phyloP scores from a whole-genome alignment of 805 yeast genomes.

The Candida insectorum region DNA sequence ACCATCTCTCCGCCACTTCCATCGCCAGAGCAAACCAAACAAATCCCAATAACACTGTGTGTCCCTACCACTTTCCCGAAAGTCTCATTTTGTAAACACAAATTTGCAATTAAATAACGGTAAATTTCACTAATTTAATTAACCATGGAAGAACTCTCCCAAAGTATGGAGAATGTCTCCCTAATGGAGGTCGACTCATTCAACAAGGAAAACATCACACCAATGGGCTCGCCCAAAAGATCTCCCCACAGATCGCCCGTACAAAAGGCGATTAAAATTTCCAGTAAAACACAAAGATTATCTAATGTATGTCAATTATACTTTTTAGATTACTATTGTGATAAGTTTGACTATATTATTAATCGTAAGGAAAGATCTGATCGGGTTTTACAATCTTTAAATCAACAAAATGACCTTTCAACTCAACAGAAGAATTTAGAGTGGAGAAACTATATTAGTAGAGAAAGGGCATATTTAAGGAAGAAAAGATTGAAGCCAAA shows the following conservation, averaged over 20 bases:
- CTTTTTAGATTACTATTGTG: slow-evolving; percentile 93
- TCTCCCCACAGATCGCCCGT: slow-evolving; percentile 2
- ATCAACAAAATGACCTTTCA: slow-evolving; percentile 45
- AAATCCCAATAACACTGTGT: too few species aligned
- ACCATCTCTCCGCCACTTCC: too few species aligned
- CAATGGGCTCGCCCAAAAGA: slow-evolving; percentile 15
- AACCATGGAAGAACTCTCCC: slow-evolving; percentile 34
- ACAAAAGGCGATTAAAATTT: slow-evolving; percentile 26
- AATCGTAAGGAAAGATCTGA: slow-evolving; percentile 78
- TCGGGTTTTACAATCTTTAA: slow-evolving; percentile 60
- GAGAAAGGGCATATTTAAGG: slow-evolving; percentile 81
- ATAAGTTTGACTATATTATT: slow-evolving; percentile 88
- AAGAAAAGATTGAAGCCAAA: slow-evolving; percentile 88
- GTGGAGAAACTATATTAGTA: slow-evolving; percentile 77
- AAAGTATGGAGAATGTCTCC: slow-evolving; percentile 42
- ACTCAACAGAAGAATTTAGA: slow-evolving; percentile 37
- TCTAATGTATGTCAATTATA: slow-evolving; percentile 92
- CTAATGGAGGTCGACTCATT: slow-evolving; percentile 41
- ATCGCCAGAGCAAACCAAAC: too few species aligned
- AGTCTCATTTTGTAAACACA: neutral
- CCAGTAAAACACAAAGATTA: slow-evolving; percentile 75
- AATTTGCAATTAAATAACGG: neutral
- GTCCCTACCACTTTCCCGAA: too few species aligned
- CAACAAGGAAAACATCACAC: slow-evolving; percentile 38
- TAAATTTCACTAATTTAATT: slow-evolving; percentile 27